Evolutionary conservation across 805 yeast species (phyloP), one percentile per base, ranked within the genome.

Genomic region (Candida schatavii): DNA sequence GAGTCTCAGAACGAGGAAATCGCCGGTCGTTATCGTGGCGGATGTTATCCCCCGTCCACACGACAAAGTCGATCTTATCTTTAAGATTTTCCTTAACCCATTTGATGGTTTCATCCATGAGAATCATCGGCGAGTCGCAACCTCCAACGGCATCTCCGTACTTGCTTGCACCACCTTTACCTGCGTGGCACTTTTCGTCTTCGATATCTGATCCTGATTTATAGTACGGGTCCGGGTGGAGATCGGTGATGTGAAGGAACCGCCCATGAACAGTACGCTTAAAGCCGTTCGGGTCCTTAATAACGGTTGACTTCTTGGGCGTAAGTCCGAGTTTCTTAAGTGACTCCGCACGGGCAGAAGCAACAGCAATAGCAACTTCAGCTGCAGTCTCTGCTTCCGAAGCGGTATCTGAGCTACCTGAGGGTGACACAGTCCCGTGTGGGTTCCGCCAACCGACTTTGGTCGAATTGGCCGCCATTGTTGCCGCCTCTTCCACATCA

Each of bases 41-140:
- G 35, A 85, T 78, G 52, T 87, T 88, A 62, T 88, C 96, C 25
- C 96, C 96, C 0, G 96, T 87, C 96, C 96, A 88, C 11, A 88
- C 75, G 10, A 88, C 82, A 61, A 88, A 88, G 59, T 88, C 96
- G 37, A 88, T 81, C 49, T 87, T 80, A 59, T 85, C 93, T 46
- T 71, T 77, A 45, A 88, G 59, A 45, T 86, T 80, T 10, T 70
- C 67, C 17, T 70, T 60, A 2, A 88, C 66, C 93, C 95, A 88
- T 23, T 72, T 57, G 41, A 88, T 62, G 0, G 95, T 86, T 14
- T 70, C 70, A 7, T 79, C 67, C 61, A 83, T 78, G 37, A 88
- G 60, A 1, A 63, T 61, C 57, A 80, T 59, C 2, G 96, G 88
- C 1, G 88, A 67, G 57, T 88, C 96, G 54, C 96, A 88, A 2